Evolutionary conservation across 768 basidiomycete species (phyloP).

Genomic region (Aureoboletus auriporus): DNA sequence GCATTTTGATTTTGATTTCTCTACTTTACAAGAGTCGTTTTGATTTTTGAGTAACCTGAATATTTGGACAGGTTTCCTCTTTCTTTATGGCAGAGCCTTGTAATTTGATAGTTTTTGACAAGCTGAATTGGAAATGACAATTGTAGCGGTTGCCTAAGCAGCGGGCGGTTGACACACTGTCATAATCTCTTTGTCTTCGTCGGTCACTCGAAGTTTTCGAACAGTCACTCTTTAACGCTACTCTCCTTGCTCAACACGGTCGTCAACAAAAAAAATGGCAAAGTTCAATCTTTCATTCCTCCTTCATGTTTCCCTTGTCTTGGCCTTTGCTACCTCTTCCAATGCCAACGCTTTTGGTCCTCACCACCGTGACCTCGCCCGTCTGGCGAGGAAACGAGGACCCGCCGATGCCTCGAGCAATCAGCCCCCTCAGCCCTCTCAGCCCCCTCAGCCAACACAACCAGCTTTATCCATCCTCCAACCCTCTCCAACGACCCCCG

Average conservation of each 20-base stretch:
- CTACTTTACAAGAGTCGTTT: neutral
- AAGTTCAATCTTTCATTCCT: conserved; percentile 59
- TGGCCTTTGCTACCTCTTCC: conserved; percentile 43
- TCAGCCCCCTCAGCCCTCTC: neutral
- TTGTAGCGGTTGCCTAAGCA: conserved; percentile 10
- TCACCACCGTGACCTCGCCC: conserved; percentile 54
- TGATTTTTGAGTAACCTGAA: neutral
- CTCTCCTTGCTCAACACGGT: conserved; percentile 10
- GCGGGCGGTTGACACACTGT: conserved; percentile 18
- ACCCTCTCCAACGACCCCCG: conserved; percentile 10
- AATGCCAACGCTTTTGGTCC: conserved; percentile 42
- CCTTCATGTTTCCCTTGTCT: conserved; percentile 52
- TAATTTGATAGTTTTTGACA: conserved; percentile 4
- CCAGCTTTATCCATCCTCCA: conserved; percentile 24
- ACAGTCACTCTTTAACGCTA: conserved; percentile 17
- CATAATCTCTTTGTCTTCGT: neutral
- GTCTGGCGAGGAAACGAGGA: conserved; percentile 66
- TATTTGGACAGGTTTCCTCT: conserved; percentile 1
- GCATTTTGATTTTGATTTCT: neutral
- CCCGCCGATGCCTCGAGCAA: conserved; percentile 17
- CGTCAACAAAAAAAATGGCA: conserved; percentile 39
- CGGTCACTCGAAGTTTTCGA: no score
- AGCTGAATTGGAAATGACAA: conserved; percentile 7
- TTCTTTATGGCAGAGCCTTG: neutral
- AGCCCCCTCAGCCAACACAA: neutral